These are phyloP conservation scores for Globisporangium carolinianum DNA, from an alignment of 352 stramenopile species.

Conservation along the genomic window DNA sequence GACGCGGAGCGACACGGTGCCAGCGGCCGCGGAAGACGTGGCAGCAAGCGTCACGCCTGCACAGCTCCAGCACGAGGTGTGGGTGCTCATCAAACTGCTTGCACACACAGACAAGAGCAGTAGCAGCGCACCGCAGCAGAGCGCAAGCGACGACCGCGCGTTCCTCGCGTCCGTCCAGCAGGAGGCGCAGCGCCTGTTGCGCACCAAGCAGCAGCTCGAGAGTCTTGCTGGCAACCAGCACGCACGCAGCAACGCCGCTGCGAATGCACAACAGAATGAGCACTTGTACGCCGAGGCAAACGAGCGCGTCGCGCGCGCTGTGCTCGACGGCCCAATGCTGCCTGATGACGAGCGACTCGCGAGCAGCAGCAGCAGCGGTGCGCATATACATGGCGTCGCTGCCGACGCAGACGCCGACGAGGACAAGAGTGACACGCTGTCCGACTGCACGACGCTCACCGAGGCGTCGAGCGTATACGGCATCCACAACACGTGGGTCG, in stretches of 20 bases:
- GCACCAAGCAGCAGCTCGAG: slow-evolving; percentile 5
- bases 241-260: slow-evolving; percentile 1
- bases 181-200: slow-evolving; percentile 29
- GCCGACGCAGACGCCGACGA: slow-evolving; percentile 23
- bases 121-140: slow-evolving; percentile 1
- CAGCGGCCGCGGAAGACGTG: not conserved
- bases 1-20: slow-evolving; percentile 5
- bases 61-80: slow-evolving; percentile 29
- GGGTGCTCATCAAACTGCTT: slow-evolving; percentile 41
- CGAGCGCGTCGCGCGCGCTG: slow-evolving; percentile 47
- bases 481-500: slow-evolving; percentile 75
- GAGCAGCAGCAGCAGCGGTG: not conserved
- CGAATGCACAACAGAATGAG: slow-evolving; percentile 15
- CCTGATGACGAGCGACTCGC: slow-evolving; percentile 7
- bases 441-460: slow-evolving; percentile 63
- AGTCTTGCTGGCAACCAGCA: slow-evolving; percentile 1
- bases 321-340: slow-evolving; percentile 30
- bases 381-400: not conserved
- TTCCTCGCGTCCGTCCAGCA: slow-evolving; percentile 23
- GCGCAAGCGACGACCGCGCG: not conserved
- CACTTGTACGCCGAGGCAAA: slow-evolving; percentile 48
- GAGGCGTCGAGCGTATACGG: slow-evolving; percentile 70
- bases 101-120: slow-evolving; percentile 6
- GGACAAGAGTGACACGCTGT: slow-evolving; percentile 75
- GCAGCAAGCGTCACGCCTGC: slow-evolving; percentile 6